phyloP scores from a whole-genome alignment of 73 alveolate species.

The Paramecium octaurelia region DNA sequence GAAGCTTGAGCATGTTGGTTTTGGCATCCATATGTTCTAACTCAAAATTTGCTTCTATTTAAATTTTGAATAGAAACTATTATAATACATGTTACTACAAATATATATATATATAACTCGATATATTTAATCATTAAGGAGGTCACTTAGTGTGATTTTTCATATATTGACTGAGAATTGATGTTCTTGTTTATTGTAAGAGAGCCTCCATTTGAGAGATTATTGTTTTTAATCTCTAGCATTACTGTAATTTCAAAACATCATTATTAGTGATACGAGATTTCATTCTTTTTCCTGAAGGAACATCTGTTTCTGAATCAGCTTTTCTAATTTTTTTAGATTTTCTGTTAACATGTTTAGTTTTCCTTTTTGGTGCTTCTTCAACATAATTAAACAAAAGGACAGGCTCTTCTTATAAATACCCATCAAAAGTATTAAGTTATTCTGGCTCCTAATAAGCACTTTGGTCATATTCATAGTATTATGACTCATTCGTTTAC shows the following conservation, averaged over 20 bases:
- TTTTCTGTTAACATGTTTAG: background rate
- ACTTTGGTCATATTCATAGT: slow-evolving; percentile 1
- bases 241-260: background rate
- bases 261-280: background rate
- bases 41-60: background rate
- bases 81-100: background rate
- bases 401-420: slow-evolving; percentile 28
- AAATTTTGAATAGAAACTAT: background rate
- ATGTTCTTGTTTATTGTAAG: background rate
- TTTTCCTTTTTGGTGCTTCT: slow-evolving; percentile 41
- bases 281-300: background rate
- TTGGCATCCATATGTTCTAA: background rate
- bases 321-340: background rate
- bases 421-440: slow-evolving; percentile 39
- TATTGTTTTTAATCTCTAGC: background rate
- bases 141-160: background rate
- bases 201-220: slow-evolving; percentile 24
- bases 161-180: background rate
- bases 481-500: background rate
- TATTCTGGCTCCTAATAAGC: background rate
- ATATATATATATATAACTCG: slow-evolving; percentile 26
- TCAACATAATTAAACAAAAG: background rate
- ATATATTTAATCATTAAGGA: background rate
- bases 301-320: slow-evolving; percentile 25
- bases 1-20: background rate